Evolutionary conservation across 345 rosid genomes (phyloP).

Genomic region (Ceriops decandra): DNA sequence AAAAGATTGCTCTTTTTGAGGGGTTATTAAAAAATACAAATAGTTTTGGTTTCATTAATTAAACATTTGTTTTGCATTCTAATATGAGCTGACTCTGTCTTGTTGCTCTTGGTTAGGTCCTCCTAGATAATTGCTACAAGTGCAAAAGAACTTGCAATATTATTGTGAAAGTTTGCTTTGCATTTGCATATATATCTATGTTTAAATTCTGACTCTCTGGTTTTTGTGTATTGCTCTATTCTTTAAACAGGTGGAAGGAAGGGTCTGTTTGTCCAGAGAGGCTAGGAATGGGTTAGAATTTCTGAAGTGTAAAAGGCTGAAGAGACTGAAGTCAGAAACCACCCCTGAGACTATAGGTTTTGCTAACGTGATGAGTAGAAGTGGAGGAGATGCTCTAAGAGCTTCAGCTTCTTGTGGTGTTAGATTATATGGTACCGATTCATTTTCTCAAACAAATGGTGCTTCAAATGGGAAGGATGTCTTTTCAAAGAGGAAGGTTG

Average conservation of each 20-base stretch:
- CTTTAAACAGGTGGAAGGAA: conserved; percentile 81
- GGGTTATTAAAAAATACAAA: not conserved
- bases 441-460: conserved; percentile 33
- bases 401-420: conserved; percentile 79
- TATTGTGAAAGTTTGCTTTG: not conserved
- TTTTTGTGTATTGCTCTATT: conserved; percentile 9
- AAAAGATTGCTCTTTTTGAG: not conserved
- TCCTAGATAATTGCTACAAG: not conserved
- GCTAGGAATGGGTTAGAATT: conserved; percentile 63
- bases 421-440: conserved; percentile 54
- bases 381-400: conserved; percentile 83
- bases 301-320: conserved; percentile 84
- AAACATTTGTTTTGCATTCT: not conserved
- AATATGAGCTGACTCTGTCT: not conserved
- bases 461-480: conserved; percentile 42
- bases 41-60: not conserved
- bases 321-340: conserved; percentile 57
- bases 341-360: conserved; percentile 39
- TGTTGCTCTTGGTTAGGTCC: not conserved
- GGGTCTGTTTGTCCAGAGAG: conserved; percentile 67
- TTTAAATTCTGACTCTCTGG: not conserved
- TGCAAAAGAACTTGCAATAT: not conserved
- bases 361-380: conserved; percentile 55
- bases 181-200: not conserved
- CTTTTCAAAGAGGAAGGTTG: conserved; percentile 58